phyloP scores from a whole-genome alignment of 2,329 filamentous ascomycete genomes.

The Cryphonectria nitschkei region DNA sequence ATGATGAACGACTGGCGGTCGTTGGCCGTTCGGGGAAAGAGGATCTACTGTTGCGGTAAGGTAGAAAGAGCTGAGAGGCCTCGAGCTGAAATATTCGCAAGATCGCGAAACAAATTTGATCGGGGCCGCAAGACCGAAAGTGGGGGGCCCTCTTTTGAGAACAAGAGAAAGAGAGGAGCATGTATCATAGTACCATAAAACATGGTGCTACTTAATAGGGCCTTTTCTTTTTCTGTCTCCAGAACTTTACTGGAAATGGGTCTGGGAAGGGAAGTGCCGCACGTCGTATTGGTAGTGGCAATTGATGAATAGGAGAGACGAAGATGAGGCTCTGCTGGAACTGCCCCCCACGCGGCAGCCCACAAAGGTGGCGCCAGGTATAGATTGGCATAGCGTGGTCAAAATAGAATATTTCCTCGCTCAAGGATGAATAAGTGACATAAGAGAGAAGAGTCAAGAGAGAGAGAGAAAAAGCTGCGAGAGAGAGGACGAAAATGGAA shows the following conservation, averaged over 20 bases:
- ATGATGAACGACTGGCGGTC: neutral
- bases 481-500: neutral
- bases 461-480: neutral
- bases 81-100: conserved; percentile 21
- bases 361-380: conserved; percentile 3
- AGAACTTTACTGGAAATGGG: neutral
- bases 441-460: neutral
- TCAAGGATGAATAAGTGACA: neutral
- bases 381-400: neutral
- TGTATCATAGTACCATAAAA: neutral
- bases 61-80: neutral
- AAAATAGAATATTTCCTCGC: neutral
- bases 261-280: neutral
- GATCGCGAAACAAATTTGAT: conserved; percentile 11
- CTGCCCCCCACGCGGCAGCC: conserved; percentile 6
- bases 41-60: neutral
- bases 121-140: conserved; percentile 6
- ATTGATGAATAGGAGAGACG: neutral
- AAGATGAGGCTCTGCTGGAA: conserved; percentile 9
- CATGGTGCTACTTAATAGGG: neutral
- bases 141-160: conserved; percentile 5
- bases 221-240: neutral
- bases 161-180: neutral
- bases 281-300: neutral
- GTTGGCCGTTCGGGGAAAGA: neutral